Base-by-base conservation (phyloP, 2,329 filamentous ascomycete species). In the Zymoseptoria ardabiliae region DNA sequence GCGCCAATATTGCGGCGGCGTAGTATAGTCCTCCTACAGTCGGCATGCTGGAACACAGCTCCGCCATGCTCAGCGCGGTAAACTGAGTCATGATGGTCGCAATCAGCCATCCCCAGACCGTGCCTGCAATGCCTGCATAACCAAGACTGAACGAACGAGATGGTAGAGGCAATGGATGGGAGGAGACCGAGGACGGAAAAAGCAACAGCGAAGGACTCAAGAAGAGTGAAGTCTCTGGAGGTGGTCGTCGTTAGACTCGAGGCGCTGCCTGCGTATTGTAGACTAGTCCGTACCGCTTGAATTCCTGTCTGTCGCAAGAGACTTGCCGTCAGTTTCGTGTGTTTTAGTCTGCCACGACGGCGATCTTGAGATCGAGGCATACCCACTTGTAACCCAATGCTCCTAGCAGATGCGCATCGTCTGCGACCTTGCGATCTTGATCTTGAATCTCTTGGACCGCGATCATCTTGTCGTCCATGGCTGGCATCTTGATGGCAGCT, bases 11-110 rank as follows among this genome's bases (percentile, higher is more conserved):
- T 10, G 71, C 71, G 22, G 61, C 53, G 3, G 66, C 65, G 50
- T 68, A 74, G 59, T 74, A 74, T 3, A 74, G 65, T 9, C 72
- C 72, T 11, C 62, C 62, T 1, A 84, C 85, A 2, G 66, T 69
- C 8, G 69, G 70, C 71, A 74, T 72, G 25, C 66, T 65, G 23
- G 68, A 70, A 51, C 71, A 73, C 13, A 74, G 62, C 58, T 73
- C 72, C 4, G 72, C 72, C 72, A 74, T 74, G 45, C 67, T 69
- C 55, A 72, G 66, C 13, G 69, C 72, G 13, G 70, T 70, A 11
- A 68, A 59, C 51, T 74, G 72, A 22, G 74, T 73, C 52, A 69
- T 61, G 19, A 69, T 58, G 8, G 66, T 66, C 4, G 72, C 66
- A 48, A 73, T 63, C 19, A 73, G 65, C 70, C 71, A 74, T 22